These are phyloP conservation scores for Myxozyma kluyveri DNA, from an alignment of 805 yeast species.

Conservation along the genomic window DNA sequence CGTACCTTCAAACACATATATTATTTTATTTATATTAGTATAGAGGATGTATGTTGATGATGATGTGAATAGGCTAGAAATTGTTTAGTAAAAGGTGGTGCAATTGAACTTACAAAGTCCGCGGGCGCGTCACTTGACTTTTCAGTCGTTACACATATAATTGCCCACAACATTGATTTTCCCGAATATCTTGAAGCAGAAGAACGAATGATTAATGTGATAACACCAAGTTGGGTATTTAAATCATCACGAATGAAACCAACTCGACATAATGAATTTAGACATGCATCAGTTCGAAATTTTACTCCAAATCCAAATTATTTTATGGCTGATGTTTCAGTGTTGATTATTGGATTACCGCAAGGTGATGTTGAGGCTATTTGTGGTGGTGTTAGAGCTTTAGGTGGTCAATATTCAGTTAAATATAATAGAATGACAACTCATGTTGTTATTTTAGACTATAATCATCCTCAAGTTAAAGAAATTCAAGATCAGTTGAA, in stretches of 20 bases:
- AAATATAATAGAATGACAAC: conserved; percentile 68
- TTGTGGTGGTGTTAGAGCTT: conserved; percentile 61
- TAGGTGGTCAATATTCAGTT: conserved; percentile 75
- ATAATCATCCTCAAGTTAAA: background rate
- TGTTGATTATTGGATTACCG: conserved; percentile 59
- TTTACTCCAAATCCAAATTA: conserved; percentile 72
- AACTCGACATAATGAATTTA: background rate
- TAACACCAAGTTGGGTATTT: conserved; percentile 59
- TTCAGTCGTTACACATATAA: conserved; percentile 37
- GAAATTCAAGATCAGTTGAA: background rate
- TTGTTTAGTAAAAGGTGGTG: conserved; percentile 20
- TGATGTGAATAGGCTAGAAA: background rate
- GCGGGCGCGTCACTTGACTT: conserved; percentile 11
- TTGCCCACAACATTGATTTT: conserved; percentile 54
- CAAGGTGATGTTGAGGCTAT: conserved; percentile 64
- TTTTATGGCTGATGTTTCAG: conserved; percentile 58
- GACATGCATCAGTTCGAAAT: conserved; percentile 41
- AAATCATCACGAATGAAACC: conserved; percentile 52
- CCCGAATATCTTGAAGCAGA: conserved; percentile 49
- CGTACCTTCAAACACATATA: background rate
- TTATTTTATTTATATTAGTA: background rate
- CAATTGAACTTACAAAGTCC: conserved; percentile 4
- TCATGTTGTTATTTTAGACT: conserved; percentile 52
- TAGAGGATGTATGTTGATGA: background rate
- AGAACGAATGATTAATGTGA: conserved; percentile 61